Evolutionary conservation across 2,329 filamentous ascomycete species (phyloP).

Genomic region (Gaeumannomyces sp.): DNA sequence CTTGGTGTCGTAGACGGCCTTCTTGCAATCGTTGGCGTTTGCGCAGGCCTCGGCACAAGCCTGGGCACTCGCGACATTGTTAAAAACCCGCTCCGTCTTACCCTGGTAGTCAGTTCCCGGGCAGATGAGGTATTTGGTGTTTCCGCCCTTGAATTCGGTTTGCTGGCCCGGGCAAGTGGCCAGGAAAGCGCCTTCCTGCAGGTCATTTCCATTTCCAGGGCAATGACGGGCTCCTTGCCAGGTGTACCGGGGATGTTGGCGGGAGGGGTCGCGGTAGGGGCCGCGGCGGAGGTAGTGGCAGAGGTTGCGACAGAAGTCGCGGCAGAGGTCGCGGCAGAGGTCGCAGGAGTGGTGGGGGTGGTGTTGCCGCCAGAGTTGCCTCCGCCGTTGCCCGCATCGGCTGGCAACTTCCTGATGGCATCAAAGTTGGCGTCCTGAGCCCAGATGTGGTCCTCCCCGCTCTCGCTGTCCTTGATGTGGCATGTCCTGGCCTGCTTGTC

Average conservation of each 20-base stretch:
- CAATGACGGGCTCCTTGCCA: background rate
- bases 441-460: background rate
- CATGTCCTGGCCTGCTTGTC: conserved; percentile 4
- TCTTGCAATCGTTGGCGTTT: conserved; percentile 4
- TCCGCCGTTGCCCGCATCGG: background rate
- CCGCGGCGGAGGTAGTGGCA: too few relatives aligned
- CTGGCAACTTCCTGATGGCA: conserved; percentile 3
- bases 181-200: background rate
- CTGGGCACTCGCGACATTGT: conserved; percentile 2
- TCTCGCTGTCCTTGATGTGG: conserved; percentile 5
- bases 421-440: conserved; percentile 2
- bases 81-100: conserved; percentile 5
- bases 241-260: background rate
- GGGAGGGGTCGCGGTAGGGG: background rate
- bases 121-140: conserved; percentile 10
- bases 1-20: conserved; percentile 10
- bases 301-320: too few relatives aligned
- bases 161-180: background rate
- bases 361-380: background rate
- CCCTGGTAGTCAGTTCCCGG: conserved; percentile 9
- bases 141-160: background rate
- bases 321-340: background rate
- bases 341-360: background rate
- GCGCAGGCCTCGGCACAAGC: conserved; percentile 12
- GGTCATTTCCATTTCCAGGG: background rate